Percentiles rank a stretch among this genome's conserved stretches.
Conservation (phyloP, 352 stramenopile genomes). For the Globisporangium emineosum region DNA sequence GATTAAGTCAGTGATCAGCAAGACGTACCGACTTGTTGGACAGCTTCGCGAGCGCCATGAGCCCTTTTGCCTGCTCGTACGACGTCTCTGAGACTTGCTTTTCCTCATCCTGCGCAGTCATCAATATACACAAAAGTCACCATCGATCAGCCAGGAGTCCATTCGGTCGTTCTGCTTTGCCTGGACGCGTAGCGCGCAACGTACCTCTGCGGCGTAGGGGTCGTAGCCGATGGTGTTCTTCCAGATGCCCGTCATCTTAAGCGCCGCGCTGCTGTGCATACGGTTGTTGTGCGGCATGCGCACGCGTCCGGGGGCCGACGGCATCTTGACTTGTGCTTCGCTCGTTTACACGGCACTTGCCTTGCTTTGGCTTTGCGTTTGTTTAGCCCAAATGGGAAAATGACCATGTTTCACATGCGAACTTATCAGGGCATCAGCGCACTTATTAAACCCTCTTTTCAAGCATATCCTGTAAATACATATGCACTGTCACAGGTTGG, state of each 20-base stretch:
- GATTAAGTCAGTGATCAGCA: no score
- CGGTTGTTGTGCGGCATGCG: slow-evolving; percentile 98
- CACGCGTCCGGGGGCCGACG: slow-evolving; percentile 82
- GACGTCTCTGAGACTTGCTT: slow-evolving; percentile 63
- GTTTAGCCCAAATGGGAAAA: no score
- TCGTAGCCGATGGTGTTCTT: slow-evolving; percentile 97
- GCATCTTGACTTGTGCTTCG: slow-evolving; percentile 49
- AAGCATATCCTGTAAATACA: no score
- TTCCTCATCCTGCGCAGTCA: slow-evolving; percentile 35
- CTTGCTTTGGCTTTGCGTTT: no score
- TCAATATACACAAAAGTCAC: neutral
- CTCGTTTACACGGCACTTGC: neutral
- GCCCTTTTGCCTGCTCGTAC: slow-evolving; percentile 88
- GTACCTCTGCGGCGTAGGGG: slow-evolving; percentile 81
- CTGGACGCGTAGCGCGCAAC: neutral
- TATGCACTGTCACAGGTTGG: no score
- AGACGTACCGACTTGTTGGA: slow-evolving; percentile 89
- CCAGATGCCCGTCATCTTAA: slow-evolving; percentile 97
- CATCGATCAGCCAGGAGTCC: neutral
- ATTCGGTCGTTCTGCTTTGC: neutral
- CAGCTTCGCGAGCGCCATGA: slow-evolving; percentile 94
- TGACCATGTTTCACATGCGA: no score
- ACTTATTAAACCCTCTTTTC: no score
- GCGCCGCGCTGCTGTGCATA: slow-evolving; percentile 90
- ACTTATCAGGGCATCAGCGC: no score